Percentiles rank a stretch among this genome's conserved stretches.
Conservation (phyloP, 495 filamentous ascomycete genomes). For the Hypoxylon fuscum region DNA sequence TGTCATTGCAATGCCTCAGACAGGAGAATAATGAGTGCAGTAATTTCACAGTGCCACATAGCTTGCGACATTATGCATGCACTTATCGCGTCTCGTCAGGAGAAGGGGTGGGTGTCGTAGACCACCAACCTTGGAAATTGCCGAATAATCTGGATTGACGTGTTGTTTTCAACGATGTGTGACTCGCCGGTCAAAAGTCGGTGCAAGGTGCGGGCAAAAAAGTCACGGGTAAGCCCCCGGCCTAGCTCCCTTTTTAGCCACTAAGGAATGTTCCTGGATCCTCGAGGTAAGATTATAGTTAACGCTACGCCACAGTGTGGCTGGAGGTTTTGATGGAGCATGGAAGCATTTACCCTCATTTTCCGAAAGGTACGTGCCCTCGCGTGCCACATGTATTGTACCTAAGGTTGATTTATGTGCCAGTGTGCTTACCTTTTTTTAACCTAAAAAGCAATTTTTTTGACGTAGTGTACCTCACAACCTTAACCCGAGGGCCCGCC, state of each 20-base stretch:
- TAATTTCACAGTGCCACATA: slow-evolving; percentile 1
- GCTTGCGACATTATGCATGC: slow-evolving; percentile 10
- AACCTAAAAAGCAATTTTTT: no score
- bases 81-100: slow-evolving; percentile 5
- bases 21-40: slow-evolving; percentile 2
- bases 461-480: slow-evolving; percentile 19
- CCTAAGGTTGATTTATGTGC: no score
- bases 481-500: slow-evolving; percentile 31
- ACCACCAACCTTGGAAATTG: slow-evolving; percentile 18
- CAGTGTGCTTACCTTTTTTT: no score
- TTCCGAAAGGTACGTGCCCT: slow-evolving; percentile 2
- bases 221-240: slow-evolving; percentile 29
- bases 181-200: slow-evolving; percentile 12
- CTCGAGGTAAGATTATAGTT: no score
- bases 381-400: no score
- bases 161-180: slow-evolving; percentile 36
- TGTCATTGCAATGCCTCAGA: slow-evolving; percentile 3
- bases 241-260: no score
- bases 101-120: slow-evolving; percentile 17
- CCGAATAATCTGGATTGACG: slow-evolving; percentile 36
- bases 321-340: no score
- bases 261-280: no score
- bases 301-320: no score
- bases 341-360: background rate
- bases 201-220: slow-evolving; percentile 22